Percentiles rank a stretch among this genome's conserved stretches.
These are phyloP conservation scores for Paraconiothyrium brasiliense DNA, from an alignment of 2,329 filamentous ascomycete genomes.

Conservation along the genomic window DNA sequence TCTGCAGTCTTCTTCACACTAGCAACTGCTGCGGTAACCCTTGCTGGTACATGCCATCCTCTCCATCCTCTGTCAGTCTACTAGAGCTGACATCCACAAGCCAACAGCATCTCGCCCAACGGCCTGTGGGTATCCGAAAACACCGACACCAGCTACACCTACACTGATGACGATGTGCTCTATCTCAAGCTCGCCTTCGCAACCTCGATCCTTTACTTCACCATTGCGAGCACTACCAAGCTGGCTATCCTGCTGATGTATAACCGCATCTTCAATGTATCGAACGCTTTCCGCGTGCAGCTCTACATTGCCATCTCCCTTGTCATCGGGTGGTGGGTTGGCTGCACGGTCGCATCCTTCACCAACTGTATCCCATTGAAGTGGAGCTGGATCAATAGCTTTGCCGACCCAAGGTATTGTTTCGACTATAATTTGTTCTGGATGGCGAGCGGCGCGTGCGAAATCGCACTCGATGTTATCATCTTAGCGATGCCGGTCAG, in stretches of 20 bases:
- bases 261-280: slow-evolving; percentile 18
- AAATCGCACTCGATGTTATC: slow-evolving; percentile 14
- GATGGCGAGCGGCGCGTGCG: slow-evolving; percentile 18
- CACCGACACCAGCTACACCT: slow-evolving; percentile 11
- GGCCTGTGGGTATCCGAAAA: slow-evolving; percentile 19
- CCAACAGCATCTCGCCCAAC: slow-evolving; percentile 10
- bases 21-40: slow-evolving; percentile 8
- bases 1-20: slow-evolving; percentile 7
- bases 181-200: slow-evolving; percentile 17
- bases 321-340: slow-evolving; percentile 17
- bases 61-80: not conserved
- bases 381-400: slow-evolving; percentile 18
- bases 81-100: not conserved
- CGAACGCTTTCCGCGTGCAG: slow-evolving; percentile 11
- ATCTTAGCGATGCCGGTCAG: slow-evolving; percentile 17
- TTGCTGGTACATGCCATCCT: not conserved
- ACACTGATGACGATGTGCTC: slow-evolving; percentile 12
- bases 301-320: slow-evolving; percentile 5
- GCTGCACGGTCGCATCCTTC: slow-evolving; percentile 17
- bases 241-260: slow-evolving; percentile 20
- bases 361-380: slow-evolving; percentile 17
- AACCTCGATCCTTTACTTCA: slow-evolving; percentile 16
- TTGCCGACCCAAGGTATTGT: slow-evolving; percentile 14
- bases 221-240: slow-evolving; percentile 12
- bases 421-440: slow-evolving; percentile 18